A percentile compares a stretch with the other conserved stretches of the same genome.
phyloP scores from a whole-genome alignment of 2,329 filamentous ascomycete genomes.

The Cytospora leucostoma region DNA sequence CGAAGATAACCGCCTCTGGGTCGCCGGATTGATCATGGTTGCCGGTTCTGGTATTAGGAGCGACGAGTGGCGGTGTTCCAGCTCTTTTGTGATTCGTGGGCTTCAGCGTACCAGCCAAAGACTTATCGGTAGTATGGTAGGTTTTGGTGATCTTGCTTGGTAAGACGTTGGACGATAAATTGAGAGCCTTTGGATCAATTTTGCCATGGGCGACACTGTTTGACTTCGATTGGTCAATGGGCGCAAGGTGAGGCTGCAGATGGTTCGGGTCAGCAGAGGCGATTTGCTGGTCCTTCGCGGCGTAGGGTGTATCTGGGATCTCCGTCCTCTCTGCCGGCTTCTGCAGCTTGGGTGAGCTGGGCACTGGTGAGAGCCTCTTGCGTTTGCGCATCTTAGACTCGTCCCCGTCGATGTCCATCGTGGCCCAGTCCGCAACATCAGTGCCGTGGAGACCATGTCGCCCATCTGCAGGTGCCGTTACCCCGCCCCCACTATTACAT shows the following conservation, averaged over 20 bases:
- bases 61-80: constrained; percentile 41
- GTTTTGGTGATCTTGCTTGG: constrained; percentile 10
- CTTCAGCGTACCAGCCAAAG: constrained; percentile 11
- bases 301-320: constrained; percentile 20
- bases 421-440: constrained; percentile 8
- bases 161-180: constrained; percentile 14
- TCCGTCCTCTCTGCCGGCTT: constrained; percentile 31
- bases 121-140: constrained; percentile 11
- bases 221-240: background rate
- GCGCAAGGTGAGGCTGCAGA: background rate
- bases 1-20: constrained; percentile 44
- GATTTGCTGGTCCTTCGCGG: background rate
- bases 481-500: constrained; percentile 48
- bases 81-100: constrained; percentile 28
- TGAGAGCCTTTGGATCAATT: constrained; percentile 5
- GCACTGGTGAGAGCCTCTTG: constrained; percentile 12
- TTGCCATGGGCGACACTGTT: background rate
- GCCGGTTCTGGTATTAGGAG: constrained; percentile 27
- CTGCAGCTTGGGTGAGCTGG: background rate
- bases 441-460: constrained; percentile 12
- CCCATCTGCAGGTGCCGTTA: constrained; percentile 30
- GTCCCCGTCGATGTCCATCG: constrained; percentile 20
- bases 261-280: background rate
- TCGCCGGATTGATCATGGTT: constrained; percentile 34
- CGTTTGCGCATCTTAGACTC: constrained; percentile 30